Evolutionary conservation across 2,329 filamentous ascomycete species (phyloP), one percentile per base, ranked within the genome.

Genomic region (Boeremia exigua): DNA sequence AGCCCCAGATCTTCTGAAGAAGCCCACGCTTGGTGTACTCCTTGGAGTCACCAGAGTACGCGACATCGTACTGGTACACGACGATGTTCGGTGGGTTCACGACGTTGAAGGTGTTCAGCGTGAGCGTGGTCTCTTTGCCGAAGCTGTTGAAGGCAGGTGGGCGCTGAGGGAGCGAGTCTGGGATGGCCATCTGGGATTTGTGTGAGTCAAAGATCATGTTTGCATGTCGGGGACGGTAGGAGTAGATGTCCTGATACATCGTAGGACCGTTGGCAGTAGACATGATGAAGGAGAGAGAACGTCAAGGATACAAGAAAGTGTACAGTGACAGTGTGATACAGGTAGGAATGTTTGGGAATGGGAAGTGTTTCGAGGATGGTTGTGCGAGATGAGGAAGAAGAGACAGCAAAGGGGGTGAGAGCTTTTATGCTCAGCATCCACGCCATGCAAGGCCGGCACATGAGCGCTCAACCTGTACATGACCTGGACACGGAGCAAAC

Each of bases 41-140:
- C 0, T 77, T 78, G 8, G 86, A 86, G 1, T 82, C 85, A 2
- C 87, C 85, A 38, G 94, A 58, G 58, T 60, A 82, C 4, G 82
- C 70, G 25, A 96, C 79, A 78, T 96, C 92, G 65, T 94, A 98
- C 70, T 97, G 93, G 59, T 87, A 87, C 19, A 97, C 84, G 0
- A 85, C 83, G 11, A 80, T 82, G 2, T 74, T 80, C 0, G 86
- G 86, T 51, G 87, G 85, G 9, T 79, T 76, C 0, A 73, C 76
- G 50, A 97, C 87, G 0, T 86, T 82, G 75, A 88, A 96, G 10
- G 91, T 87, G 71, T 98, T 98, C 33, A 96, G 77, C 0, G 70
- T 74, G 17, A 84, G 65, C 32, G 69, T 68, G 28, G 74, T 67
- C 23, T 74, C 65, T 29, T 61, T 72, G 33, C 80, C 81, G 34